Conservation (phyloP, 78 protist species). For the Chrysochromulina tobinii region DNA sequence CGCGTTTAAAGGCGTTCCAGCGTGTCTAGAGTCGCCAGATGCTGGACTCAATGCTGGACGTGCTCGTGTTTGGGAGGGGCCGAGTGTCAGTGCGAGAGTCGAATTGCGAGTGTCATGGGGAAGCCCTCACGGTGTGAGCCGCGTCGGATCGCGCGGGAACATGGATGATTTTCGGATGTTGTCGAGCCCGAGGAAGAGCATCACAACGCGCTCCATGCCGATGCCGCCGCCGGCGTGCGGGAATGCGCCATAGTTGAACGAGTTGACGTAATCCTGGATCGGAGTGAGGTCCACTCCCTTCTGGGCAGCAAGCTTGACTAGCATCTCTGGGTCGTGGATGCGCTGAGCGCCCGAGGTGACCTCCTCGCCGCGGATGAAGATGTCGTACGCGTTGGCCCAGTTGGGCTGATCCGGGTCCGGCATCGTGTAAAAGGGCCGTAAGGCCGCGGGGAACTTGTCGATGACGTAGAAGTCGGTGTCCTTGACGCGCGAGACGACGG, state of each 20-base stretch:
- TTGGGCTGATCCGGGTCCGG: constrained; percentile 75
- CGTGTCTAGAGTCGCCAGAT: no score
- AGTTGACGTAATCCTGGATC: constrained; percentile 81
- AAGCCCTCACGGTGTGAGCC: constrained; percentile 79
- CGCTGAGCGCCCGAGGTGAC: constrained; percentile 99
- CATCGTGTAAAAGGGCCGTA: constrained; percentile 99
- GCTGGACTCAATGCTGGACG: no score
- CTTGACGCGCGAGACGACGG: constrained; percentile 63
- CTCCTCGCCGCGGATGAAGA: constrained; percentile 98
- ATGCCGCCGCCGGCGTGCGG: constrained; percentile 99
- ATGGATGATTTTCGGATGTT: constrained; percentile 93
- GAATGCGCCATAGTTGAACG: constrained; percentile 93
- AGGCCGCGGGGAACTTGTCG: constrained; percentile 89
- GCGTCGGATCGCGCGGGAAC: constrained; percentile 96
- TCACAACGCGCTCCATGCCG: constrained; percentile 93
- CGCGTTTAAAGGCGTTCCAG: no score
- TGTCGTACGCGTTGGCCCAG: constrained; percentile 96
- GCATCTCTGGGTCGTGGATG: constrained; percentile 91
- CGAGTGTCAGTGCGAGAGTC: neutral
- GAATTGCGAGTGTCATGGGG: neutral
- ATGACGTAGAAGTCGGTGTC: constrained; percentile 94
- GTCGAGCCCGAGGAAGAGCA: constrained; percentile 91
- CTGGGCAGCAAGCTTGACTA: constrained; percentile 34
- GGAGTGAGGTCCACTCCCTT: constrained; percentile 20
- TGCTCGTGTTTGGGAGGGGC: no score